These are phyloP conservation scores for Candida neerlandica DNA, from an alignment of 1,139 yeast species.

Conservation along the genomic window DNA sequence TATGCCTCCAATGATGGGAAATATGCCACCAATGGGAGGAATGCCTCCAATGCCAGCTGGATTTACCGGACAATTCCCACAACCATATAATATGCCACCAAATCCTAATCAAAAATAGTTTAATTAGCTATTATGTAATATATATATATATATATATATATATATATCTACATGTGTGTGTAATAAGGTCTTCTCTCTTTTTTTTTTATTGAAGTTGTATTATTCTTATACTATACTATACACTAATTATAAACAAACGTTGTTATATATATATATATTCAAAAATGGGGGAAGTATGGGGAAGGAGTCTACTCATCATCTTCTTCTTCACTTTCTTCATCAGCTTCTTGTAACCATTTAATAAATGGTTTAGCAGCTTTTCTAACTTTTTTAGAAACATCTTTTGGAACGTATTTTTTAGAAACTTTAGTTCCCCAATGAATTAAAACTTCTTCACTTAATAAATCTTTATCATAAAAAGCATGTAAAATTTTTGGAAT, in stretches of 20 bases:
- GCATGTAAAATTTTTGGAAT: constrained; percentile 82
- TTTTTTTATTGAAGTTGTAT: background rate
- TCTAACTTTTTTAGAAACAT: constrained; percentile 88
- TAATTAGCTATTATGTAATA: background rate
- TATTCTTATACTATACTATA: constrained; percentile 1
- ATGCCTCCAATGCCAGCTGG: constrained; percentile 25
- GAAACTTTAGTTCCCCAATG: constrained; percentile 93
- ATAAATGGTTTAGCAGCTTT: constrained; percentile 95
- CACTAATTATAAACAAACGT: constrained; percentile 2
- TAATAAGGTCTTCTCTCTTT: background rate
- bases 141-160: background rate
- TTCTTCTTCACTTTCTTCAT: constrained; percentile 59
- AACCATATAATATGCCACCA: constrained; percentile 8
- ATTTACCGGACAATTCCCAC: constrained; percentile 11
- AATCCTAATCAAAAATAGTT: constrained; percentile 11
- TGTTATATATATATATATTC: too few relatives aligned
- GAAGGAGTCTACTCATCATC: constrained; percentile 4
- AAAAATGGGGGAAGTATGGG: too few relatives aligned
- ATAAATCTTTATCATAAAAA: constrained; percentile 79
- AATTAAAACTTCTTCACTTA: constrained; percentile 78
- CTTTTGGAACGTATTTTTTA: constrained; percentile 92
- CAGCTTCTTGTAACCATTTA: constrained; percentile 94
- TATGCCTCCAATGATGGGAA: constrained; percentile 18
- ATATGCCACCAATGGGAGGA: constrained; percentile 23
- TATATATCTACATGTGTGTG: too few relatives aligned